These are phyloP conservation scores for Lipomyces anomalus DNA, from an alignment of 805 yeast genomes.

Conservation along the genomic window DNA sequence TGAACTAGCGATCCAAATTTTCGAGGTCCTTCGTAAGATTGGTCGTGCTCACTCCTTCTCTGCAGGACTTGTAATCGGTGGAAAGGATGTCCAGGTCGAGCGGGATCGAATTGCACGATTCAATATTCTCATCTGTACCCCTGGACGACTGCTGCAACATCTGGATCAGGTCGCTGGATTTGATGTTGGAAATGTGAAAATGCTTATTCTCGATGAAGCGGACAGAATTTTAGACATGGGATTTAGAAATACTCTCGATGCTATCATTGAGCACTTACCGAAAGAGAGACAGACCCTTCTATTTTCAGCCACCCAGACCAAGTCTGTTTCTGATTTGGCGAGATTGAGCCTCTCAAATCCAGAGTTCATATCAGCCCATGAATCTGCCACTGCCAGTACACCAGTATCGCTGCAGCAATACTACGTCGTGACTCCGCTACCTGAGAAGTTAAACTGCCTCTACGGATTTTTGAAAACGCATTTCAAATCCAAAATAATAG, in stretches of 20 bases:
- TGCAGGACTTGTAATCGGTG: constrained; percentile 91
- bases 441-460: constrained; percentile 76
- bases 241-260: constrained; percentile 74
- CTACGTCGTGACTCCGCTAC: constrained; percentile 62
- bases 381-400: constrained; percentile 43
- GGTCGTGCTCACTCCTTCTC: constrained; percentile 71
- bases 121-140: constrained; percentile 84
- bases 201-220: constrained; percentile 83
- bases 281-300: constrained; percentile 75
- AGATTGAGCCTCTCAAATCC: constrained; percentile 67
- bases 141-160: constrained; percentile 85
- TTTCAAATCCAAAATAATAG: constrained; percentile 70
- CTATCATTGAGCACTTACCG: constrained; percentile 71
- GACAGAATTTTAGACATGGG: constrained; percentile 94
- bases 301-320: constrained; percentile 87
- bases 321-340: constrained; percentile 74
- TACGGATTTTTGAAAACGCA: constrained; percentile 86
- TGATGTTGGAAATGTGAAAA: constrained; percentile 67
- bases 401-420: constrained; percentile 84
- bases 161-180: constrained; percentile 83
- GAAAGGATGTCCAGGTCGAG: constrained; percentile 79
- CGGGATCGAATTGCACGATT: constrained; percentile 70
- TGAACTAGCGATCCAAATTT: constrained; percentile 84
- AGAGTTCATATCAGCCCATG: constrained; percentile 48
- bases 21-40: constrained; percentile 76